phyloP scores from a whole-genome alignment of 2,329 filamentous ascomycete genomes.

The Ambrosiella cleistominuta region DNA sequence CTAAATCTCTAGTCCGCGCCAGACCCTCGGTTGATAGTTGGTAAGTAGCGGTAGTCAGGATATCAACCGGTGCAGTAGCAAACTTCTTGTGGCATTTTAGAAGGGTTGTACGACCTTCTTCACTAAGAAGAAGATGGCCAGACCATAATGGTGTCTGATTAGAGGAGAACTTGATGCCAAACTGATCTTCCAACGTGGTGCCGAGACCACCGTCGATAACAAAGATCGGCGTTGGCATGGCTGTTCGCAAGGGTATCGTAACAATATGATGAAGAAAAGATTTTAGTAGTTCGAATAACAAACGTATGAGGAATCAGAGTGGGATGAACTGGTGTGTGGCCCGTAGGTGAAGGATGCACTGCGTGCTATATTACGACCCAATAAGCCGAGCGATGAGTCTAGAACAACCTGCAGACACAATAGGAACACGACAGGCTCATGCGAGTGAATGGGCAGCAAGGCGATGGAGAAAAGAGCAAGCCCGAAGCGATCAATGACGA shows the following conservation, averaged over 20 bases:
- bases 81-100: slow-evolving; percentile 39
- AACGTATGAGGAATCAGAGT: not conserved
- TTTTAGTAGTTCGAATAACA: not conserved
- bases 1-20: slow-evolving; percentile 26
- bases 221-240: slow-evolving; percentile 18
- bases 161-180: slow-evolving; percentile 31
- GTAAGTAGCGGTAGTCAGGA: slow-evolving; percentile 51
- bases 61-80: slow-evolving; percentile 36
- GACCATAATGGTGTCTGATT: slow-evolving; percentile 46
- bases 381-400: too few species aligned
- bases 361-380: not conserved
- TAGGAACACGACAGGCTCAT: too few species aligned
- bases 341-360: not conserved
- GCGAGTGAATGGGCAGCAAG: too few species aligned
- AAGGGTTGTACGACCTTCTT: slow-evolving; percentile 27
- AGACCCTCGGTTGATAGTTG: slow-evolving; percentile 44
- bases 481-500: too few species aligned
- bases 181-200: slow-evolving; percentile 44
- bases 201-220: slow-evolving; percentile 52
- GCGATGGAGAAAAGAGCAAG: too few species aligned
- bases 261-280: not conserved
- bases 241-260: too few species aligned
- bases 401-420: too few species aligned
- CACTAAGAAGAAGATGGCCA: slow-evolving; percentile 42
- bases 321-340: not conserved